These are phyloP conservation scores for Ceratobasidium sp. DNA, from an alignment of 1,284 basidiomycete genomes.

Conservation along the genomic window DNA sequence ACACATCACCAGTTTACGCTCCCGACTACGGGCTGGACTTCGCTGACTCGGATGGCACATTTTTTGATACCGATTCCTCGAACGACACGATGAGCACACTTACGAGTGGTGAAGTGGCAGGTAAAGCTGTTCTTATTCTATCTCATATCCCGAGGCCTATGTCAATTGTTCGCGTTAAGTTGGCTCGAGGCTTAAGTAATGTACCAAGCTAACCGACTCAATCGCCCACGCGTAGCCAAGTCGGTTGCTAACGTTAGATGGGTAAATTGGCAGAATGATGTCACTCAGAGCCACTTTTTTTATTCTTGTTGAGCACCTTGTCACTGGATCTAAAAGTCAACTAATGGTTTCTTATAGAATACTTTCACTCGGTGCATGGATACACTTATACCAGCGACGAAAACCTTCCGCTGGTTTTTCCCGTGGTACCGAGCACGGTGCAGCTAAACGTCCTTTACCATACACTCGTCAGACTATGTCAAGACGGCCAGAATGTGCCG, in stretches of 20 bases:
- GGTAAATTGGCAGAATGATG: background rate
- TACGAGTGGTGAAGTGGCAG: constrained; percentile 21
- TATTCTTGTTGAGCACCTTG: too few species aligned
- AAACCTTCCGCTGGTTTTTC: constrained; percentile 31
- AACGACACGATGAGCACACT: constrained; percentile 33
- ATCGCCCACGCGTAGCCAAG: too few species aligned
- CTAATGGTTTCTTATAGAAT: constrained; percentile 13
- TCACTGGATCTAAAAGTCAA: too few species aligned
- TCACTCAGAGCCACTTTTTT: too few species aligned
- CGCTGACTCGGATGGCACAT: background rate
- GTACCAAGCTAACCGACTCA: too few species aligned
- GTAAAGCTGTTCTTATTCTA: constrained; percentile 1
- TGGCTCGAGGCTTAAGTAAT: too few species aligned
- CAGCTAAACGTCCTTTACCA: constrained; percentile 13
- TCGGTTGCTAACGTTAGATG: background rate
- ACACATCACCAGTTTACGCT: background rate
- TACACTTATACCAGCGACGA: constrained; percentile 23
- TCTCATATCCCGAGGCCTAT: background rate
- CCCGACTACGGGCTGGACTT: background rate
- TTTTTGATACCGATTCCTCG: constrained; percentile 1
- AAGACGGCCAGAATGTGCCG: constrained; percentile 5
- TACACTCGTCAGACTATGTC: background rate
- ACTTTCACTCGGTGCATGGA: constrained; percentile 16
- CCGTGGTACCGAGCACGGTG: background rate
- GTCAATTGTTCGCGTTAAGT: background rate